Base-by-base conservation (phyloP, 371 early-diverging fungal genomes). In the Nosema bombycis region DNA sequence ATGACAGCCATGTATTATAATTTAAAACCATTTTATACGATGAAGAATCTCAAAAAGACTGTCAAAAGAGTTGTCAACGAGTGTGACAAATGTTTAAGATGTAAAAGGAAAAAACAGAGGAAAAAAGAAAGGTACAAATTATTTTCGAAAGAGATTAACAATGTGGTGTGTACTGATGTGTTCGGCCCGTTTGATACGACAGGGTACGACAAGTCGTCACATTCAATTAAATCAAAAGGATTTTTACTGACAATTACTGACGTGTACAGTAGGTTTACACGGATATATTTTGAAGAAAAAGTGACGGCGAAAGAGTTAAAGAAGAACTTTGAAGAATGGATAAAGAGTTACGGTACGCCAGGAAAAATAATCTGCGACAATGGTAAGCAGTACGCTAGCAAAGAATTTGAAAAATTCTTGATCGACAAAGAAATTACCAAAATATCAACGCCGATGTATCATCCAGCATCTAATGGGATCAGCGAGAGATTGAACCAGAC, bases 401-500 rank as follows among this genome's bases (percentile, higher is more conserved):
- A 66, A 37, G 38, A 66, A n/a, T 6, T 63, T 24, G 30, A 33
- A 32, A 38, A 28, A n/a, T 34, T 66, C 37, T 2, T 66, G n/a
- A 1, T 3, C 18, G 23, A 46, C 1, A 37, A 12, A 36, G 24
- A 38, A 36, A 66, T 66, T 4, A 38, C 10, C 6, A 12, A 2
- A 2, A 63, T 26, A 63, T 33, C 14, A 30, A 28, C n/a, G 14
- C 66, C 66, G 3, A 46, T 37, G 14, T 66, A 66, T 66, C 18
- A 66, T 21, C 66, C 32, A 23, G 18, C 2, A 37, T 66, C 46
- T 2, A 66, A 66, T 46, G 66, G 34, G 12, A 66, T 38, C 12
- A 33, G 26, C n/a, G 66, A 37, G 37, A 4, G 66, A 34, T 30
- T 66, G 24, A 66, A 66, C 23, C 66, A 66, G 24, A 26, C 26